Evolutionary conservation across 2,329 filamentous ascomycete genomes (phyloP).

Genomic region (Cladorrhinum sp.): DNA sequence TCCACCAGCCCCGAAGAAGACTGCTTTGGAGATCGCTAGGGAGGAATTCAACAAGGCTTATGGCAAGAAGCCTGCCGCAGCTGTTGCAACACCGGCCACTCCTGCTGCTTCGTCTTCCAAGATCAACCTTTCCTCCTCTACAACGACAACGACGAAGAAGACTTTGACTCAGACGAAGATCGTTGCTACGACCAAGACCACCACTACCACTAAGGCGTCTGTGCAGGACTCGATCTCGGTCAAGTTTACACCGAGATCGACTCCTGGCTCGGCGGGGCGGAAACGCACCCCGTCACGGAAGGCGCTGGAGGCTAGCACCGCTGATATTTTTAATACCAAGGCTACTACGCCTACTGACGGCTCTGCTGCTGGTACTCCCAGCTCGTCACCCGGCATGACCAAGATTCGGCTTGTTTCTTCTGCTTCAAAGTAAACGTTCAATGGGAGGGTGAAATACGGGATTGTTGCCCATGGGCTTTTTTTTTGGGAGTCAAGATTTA

Average conservation of each 20-base stretch:
- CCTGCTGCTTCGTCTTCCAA: neutral
- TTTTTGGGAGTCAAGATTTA: neutral
- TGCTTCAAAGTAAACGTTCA: neutral
- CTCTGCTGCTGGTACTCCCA: neutral
- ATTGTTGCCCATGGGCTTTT: neutral
- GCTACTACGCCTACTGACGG: neutral
- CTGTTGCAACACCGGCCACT: neutral
- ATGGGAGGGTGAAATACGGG: neutral
- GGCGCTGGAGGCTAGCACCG: constrained; percentile 18
- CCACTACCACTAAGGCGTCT: constrained; percentile 1
- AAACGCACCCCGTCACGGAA: constrained; percentile 27
- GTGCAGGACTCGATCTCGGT: constrained; percentile 18
- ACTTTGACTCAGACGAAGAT: neutral
- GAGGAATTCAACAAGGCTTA: neutral
- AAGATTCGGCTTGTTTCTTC: constrained; percentile 3
- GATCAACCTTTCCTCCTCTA: neutral
- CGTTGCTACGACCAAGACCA: neutral
- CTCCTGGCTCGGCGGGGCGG: constrained; percentile 16
- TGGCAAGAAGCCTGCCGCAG: neutral
- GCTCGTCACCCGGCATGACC: neutral
- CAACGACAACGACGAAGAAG: neutral
- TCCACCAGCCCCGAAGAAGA: constrained; percentile 7
- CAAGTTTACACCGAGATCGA: neutral
- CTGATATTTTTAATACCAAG: neutral
- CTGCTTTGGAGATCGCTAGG: neutral